A percentile compares a stretch with the other conserved stretches of the same genome.
Conservation (phyloP, 1,139 yeast species). For the Hyphopichia fennica region DNA sequence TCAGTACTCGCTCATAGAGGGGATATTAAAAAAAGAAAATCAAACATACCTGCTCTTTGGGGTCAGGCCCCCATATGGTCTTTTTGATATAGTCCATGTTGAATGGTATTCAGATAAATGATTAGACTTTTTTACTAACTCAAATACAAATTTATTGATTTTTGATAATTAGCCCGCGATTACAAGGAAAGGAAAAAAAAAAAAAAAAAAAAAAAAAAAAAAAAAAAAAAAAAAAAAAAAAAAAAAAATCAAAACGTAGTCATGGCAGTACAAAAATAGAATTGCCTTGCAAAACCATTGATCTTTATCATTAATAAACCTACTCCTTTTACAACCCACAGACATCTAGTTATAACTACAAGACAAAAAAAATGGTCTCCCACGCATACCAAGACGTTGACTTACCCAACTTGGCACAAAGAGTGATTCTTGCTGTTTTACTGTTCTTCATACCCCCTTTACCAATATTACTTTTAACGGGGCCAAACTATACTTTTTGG, state of each 20-base stretch:
- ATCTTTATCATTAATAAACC: no score
- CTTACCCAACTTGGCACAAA: conserved; percentile 9
- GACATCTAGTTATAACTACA: background rate
- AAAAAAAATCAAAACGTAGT: no score
- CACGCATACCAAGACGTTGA: background rate
- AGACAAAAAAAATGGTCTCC: background rate
- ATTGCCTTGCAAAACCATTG: no score
- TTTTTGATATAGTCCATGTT: conserved; percentile 72
- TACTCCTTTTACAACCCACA: no score
- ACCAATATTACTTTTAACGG: conserved; percentile 32
- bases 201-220: background rate
- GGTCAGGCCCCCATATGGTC: conserved; percentile 94
- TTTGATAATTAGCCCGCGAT: conserved; percentile 1
- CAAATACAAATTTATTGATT: background rate
- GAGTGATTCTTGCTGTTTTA: conserved; percentile 28
- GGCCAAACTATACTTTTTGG: conserved; percentile 23
- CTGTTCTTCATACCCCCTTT: conserved; percentile 42
- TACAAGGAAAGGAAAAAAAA: background rate
- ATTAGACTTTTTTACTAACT: background rate
- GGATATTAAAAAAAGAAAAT: background rate
- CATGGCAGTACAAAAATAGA: no score
- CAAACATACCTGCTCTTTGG: conserved; percentile 72
- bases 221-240: background rate
- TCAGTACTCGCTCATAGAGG: no score
- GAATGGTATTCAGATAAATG: background rate